Evolutionary conservation across 129 eudicot species (phyloP), one percentile per base, ranked within the genome.

Genomic region (Chrysanthemum seticuspe): DNA sequence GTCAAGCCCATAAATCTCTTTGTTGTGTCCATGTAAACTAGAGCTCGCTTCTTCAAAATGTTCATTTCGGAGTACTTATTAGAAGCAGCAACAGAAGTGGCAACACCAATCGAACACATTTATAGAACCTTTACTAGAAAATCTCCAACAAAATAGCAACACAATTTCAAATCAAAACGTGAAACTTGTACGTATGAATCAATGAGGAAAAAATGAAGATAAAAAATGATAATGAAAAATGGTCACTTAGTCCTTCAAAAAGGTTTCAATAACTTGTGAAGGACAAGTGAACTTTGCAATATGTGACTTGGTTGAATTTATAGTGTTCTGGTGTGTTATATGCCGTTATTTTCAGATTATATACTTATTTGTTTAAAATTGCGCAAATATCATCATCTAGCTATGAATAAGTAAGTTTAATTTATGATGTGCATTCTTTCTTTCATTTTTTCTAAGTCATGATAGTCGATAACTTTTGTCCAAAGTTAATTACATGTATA

Each of bases 101-200:
- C 65, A 51, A 75, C 73, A n/a, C 50, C 49, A 50, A 78, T 62
- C 0, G 67, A 63, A 44, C 76, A 62, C 81, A 71, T 69, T 29
- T 57, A 48, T 0, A 34, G 50, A 68, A 61, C 18, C n/a, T 23
- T 76, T 3, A n/a, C 4, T 1, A 16, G 19, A 7, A 45, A 59
- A 14, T 45, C 13, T 45, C 25, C 62, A 61, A 4, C n/a, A 18
- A 36, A 64, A n/a, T 0, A 14, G 2, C 36, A 3, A 6, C 57
- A 15, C 27, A 34, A 56, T 11, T 13, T 71, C 0, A 1, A 72
- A 5, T 8, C 14, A 23, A 73, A 72, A 4, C 5, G 16, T 13
- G 29, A 25, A 49, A 25, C 13, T 62, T 23, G 25, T 23, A 23
- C 25, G 77, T 44, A 15, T 40, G 54, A 65, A 5, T 44, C 5